Evolutionary conservation across 1,139 yeast species (phyloP).

Genomic region (Nakaseomyces glabratus): DNA sequence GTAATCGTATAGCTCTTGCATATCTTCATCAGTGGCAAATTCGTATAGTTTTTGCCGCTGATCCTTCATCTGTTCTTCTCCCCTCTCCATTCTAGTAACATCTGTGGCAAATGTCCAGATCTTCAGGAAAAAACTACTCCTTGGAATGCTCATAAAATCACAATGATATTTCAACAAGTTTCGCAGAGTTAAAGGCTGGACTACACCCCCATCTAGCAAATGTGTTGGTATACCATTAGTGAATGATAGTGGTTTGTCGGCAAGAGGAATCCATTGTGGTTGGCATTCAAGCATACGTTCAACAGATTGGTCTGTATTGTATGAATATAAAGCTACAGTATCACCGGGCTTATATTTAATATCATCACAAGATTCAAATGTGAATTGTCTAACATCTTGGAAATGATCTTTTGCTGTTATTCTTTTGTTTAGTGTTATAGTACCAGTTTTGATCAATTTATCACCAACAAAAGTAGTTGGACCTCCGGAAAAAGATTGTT

Average conservation of each 20-base stretch:
- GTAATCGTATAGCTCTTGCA: slow-evolving; percentile 76
- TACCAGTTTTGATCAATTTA: slow-evolving; percentile 34
- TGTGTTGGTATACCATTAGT: slow-evolving; percentile 25
- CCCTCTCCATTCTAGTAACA: slow-evolving; percentile 20
- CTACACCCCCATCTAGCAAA: slow-evolving; percentile 50
- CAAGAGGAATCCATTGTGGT: slow-evolving; percentile 55
- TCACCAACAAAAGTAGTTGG: slow-evolving; percentile 17
- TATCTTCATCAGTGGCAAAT: slow-evolving; percentile 60
- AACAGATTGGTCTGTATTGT: slow-evolving; percentile 58
- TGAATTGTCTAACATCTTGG: slow-evolving; percentile 76
- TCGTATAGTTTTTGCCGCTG: slow-evolving; percentile 71
- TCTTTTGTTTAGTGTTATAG: slow-evolving; percentile 42
- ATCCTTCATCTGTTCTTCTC: slow-evolving; percentile 35
- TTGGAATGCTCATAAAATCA: slow-evolving; percentile 75
- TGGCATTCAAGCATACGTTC: slow-evolving; percentile 58
- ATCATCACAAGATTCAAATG: slow-evolving; percentile 31
- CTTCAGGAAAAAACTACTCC: slow-evolving; percentile 65
- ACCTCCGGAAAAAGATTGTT: slow-evolving; percentile 5
- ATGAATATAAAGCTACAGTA: slow-evolving; percentile 66
- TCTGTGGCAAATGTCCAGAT: slow-evolving; percentile 66
- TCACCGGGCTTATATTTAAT: slow-evolving; percentile 65
- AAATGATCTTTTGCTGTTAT: slow-evolving; percentile 67
- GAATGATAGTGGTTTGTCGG: slow-evolving; percentile 39
- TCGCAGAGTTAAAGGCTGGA: slow-evolving; percentile 53
- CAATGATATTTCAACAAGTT: slow-evolving; percentile 68